Conservation (phyloP, 169 alveolate species). For the Cryptosporidium meleagridis region DNA sequence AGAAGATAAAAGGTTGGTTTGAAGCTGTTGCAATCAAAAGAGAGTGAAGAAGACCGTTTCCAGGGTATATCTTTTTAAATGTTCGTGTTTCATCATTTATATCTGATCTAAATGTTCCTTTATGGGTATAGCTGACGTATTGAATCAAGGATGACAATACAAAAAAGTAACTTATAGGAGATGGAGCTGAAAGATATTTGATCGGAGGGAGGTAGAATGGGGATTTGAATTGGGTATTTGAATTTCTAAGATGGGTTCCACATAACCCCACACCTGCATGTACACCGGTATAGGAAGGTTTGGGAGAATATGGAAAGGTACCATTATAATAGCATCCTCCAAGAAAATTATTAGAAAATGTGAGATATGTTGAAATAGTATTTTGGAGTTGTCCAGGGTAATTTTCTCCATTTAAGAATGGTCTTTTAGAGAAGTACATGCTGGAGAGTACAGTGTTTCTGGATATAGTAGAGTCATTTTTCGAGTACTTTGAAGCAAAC, state of each 20-base stretch:
- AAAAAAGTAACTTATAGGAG: conserved; percentile 53
- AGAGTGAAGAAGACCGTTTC: conserved; percentile 63
- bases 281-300: conserved; percentile 7
- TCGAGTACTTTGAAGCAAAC: neutral
- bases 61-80: conserved; percentile 26
- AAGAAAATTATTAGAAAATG: conserved; percentile 51
- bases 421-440: conserved; percentile 61
- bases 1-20: conserved; percentile 43
- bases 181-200: conserved; percentile 56
- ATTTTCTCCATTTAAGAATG: conserved; percentile 8
- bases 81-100: conserved; percentile 17
- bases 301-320: conserved; percentile 55
- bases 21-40: conserved; percentile 43
- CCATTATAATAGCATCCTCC: conserved; percentile 74
- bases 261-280: conserved; percentile 53
- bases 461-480: conserved; percentile 12
- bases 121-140: conserved; percentile 29
- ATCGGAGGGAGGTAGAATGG: conserved; percentile 71
- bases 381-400: conserved; percentile 62
- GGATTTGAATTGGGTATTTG: conserved; percentile 59
- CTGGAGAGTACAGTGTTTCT: conserved; percentile 57
- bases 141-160: conserved; percentile 33
- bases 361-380: conserved; percentile 44
- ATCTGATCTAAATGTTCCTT: conserved; percentile 62
- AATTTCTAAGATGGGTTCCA: conserved; percentile 34